phyloP scores from a whole-genome alignment of 2,329 filamentous ascomycete genomes.

The Capronia americana region DNA sequence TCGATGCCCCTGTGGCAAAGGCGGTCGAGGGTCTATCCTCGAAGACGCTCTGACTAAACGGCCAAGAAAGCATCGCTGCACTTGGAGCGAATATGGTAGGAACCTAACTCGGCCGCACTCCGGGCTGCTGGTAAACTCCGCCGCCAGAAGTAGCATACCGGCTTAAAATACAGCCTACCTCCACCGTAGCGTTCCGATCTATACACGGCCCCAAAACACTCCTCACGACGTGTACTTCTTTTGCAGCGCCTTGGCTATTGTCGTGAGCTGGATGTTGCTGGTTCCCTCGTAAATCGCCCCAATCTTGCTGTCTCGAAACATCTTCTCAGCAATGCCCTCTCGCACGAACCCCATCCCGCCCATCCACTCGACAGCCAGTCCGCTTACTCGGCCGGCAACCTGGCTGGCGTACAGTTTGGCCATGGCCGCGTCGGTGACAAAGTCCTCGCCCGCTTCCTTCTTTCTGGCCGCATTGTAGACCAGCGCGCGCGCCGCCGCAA shows the following conservation, averaged over 20 bases:
- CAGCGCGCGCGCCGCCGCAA: constrained; percentile 84
- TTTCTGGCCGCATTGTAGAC: constrained; percentile 96
- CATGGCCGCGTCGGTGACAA: constrained; percentile 96
- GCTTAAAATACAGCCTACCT: constrained; percentile 9
- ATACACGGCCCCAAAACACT: not conserved
- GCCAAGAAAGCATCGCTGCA: not conserved
- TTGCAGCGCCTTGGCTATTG: constrained; percentile 73
- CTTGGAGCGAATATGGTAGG: not conserved
- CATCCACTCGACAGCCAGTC: constrained; percentile 97
- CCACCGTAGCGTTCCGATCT: not conserved
- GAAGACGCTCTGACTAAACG: not conserved
- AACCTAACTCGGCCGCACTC: not conserved
- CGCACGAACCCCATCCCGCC: constrained; percentile 98
- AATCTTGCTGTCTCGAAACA: constrained; percentile 97
- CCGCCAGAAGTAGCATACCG: not conserved
- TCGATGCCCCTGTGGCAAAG: not conserved
- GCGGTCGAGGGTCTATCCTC: not conserved
- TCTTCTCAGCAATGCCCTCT: constrained; percentile 97
- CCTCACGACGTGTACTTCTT: constrained; percentile 67
- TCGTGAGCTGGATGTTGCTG: constrained; percentile 72
- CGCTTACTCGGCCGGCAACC: constrained; percentile 84
- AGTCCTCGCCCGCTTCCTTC: constrained; percentile 97
- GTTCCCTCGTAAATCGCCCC: constrained; percentile 94
- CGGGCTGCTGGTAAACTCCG: not conserved
- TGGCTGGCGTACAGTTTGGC: constrained; percentile 95